Conservation (phyloP, 306 rosid genomes). For the Cyamopsis tetragonoloba region DNA sequence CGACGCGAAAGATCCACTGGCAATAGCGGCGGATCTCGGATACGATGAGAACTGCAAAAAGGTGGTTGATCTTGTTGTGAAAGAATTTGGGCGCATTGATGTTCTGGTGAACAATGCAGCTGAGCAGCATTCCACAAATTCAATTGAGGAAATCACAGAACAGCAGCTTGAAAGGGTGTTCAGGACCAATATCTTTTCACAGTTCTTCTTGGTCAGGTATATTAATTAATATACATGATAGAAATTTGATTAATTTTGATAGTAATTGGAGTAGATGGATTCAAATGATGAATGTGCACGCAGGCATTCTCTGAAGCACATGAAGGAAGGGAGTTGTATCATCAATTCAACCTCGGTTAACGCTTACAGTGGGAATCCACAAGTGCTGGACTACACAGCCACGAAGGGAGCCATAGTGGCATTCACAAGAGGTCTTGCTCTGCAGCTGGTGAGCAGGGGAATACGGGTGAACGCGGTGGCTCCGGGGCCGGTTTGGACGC, state of each 20-base stretch:
- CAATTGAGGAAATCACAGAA: slow-evolving; percentile 39
- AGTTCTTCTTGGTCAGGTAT: slow-evolving; percentile 51
- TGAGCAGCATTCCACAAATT: slow-evolving; percentile 26
- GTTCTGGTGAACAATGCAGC: slow-evolving; percentile 58
- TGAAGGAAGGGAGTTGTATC: slow-evolving; percentile 56
- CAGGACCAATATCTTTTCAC: slow-evolving; percentile 57
- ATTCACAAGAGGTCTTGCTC: slow-evolving; percentile 45
- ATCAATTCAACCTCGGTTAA: slow-evolving; percentile 56
- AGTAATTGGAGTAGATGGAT: too few relatives aligned
- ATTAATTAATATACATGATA: background rate
- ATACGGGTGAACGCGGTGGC: slow-evolving; percentile 66
- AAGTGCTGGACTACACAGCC: slow-evolving; percentile 38
- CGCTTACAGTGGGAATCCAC: slow-evolving; percentile 39
- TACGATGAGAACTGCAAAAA: slow-evolving; percentile 46
- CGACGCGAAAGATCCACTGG: slow-evolving; percentile 45
- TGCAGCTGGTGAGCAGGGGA: slow-evolving; percentile 39
- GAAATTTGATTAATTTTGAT: background rate
- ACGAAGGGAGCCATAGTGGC: slow-evolving; percentile 58
- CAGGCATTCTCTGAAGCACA: slow-evolving; percentile 60
- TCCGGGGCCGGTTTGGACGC: slow-evolving; percentile 66
- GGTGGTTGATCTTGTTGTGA: slow-evolving; percentile 39
- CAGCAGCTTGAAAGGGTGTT: slow-evolving; percentile 41
- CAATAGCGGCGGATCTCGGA: slow-evolving; percentile 48
- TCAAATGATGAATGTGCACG: background rate
- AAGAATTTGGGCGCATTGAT: slow-evolving; percentile 44